Base-by-base conservation (phyloP, 768 basidiomycete species). In the Cystobasidium ongulense region DNA sequence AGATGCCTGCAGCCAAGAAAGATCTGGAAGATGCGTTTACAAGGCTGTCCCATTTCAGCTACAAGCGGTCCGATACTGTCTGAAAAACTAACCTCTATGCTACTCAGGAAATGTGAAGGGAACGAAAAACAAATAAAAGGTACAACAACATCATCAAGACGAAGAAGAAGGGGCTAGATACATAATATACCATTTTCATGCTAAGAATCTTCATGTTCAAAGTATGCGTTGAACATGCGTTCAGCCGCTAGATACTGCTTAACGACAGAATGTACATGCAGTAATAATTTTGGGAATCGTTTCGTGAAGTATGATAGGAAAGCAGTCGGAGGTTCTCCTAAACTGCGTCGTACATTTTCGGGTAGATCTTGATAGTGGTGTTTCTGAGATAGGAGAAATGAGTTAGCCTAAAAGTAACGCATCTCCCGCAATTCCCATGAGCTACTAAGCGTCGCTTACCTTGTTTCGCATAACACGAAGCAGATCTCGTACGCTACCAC, bases 321-420 rank as follows among this genome's bases (percentile, higher is more conserved):
- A 13, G 95, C 95, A 75, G 89, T 88, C 0, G 96, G 96, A 85
- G 98, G 89, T 15, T 89, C 84, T 3, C 95, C 94, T 11, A 98
- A 84, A 81, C 90, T 87, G 50, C 89, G 87, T 79, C 91, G 93
- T 66, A 92, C 91, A 76, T 89, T 87, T 76, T 92, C 91, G 0
- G 95, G 95, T 13, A 99, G 82, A 81, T 99, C 96, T 82, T 97
- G 95, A 79, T 95, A 96, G 80, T 97, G 94, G 76, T 97, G 90
- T 90, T 93, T 95, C 93, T 94, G 78, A 25, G 7, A 46, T n/a
- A n/a, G n/a, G 13, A 74, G 29, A 38, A 29, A 5, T 35, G 46
- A n/a, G 43, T n/a, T 13, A 13, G 43, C 43, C 43, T 29, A 46
- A 27, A 31, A 15, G 41, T 23, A 53, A 39, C 27, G 15, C n/a